Evolutionary conservation across 2,329 filamentous ascomycete species (phyloP).

Genomic region (Neofusicoccum parvum): DNA sequence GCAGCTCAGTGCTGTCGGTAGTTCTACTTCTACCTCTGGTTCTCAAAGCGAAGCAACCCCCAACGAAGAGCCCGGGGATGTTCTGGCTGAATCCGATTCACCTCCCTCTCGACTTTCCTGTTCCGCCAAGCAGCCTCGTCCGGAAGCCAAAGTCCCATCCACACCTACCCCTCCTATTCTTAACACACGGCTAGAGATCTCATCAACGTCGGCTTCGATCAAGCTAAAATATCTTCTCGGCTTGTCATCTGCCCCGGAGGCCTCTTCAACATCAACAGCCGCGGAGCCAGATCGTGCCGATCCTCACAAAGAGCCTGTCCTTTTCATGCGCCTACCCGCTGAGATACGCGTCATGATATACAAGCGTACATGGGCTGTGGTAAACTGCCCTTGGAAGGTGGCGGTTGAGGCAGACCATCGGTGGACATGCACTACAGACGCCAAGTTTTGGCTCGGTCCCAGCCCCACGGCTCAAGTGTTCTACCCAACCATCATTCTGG

Average conservation of each 20-base stretch:
- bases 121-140: too few relatives aligned
- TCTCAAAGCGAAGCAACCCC: too few relatives aligned
- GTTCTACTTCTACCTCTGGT: too few relatives aligned
- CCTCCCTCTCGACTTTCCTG: too few relatives aligned
- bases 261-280: neutral
- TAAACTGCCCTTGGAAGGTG: neutral
- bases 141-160: too few relatives aligned
- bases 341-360: neutral
- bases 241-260: neutral
- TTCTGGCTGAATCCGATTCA: too few relatives aligned
- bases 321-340: neutral
- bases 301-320: neutral
- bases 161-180: too few relatives aligned
- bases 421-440: neutral
- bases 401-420: neutral
- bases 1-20: too few relatives aligned
- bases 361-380: neutral
- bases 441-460: neutral
- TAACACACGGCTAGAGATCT: too few relatives aligned
- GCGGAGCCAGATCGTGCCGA: neutral
- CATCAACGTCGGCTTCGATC: neutral
- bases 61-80: too few relatives aligned
- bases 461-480: neutral
- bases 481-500: neutral
- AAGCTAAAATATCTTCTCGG: neutral